A percentile compares a stretch with the other conserved stretches of the same genome.
phyloP scores from a whole-genome alignment of 805 yeast genomes.

The Nakazawaea sp. region DNA sequence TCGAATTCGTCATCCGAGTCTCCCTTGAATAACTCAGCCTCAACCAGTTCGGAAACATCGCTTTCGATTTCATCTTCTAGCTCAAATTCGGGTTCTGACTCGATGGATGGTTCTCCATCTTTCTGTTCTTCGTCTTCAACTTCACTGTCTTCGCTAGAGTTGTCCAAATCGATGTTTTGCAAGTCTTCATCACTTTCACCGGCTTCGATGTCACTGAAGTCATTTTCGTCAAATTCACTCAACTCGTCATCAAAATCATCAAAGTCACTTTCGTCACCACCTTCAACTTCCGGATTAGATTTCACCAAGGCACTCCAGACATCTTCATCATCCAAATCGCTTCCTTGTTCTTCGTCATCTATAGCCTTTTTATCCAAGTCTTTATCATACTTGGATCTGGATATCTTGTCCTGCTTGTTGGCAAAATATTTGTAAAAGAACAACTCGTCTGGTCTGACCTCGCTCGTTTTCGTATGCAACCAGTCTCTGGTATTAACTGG shows the following conservation, averaged over 20 bases:
- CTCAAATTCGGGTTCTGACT: slow-evolving; percentile 28
- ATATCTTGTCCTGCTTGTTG: slow-evolving; percentile 41
- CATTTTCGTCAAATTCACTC: slow-evolving; percentile 27
- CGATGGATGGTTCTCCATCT: slow-evolving; percentile 26
- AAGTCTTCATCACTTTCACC: slow-evolving; percentile 22
- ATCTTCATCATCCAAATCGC: slow-evolving; percentile 46
- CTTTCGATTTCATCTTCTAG: slow-evolving; percentile 18
- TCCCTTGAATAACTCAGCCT: slow-evolving; percentile 10
- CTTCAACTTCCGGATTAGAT: slow-evolving; percentile 52
- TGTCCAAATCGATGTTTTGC: slow-evolving; percentile 20
- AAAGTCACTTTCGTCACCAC: slow-evolving; percentile 29
- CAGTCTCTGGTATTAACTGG: slow-evolving; percentile 88
- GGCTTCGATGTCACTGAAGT: slow-evolving; percentile 23
- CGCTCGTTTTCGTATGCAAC: slow-evolving; percentile 55
- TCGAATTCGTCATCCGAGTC: slow-evolving; percentile 19
- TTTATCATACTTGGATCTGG: slow-evolving; percentile 31
- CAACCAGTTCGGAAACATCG: slow-evolving; percentile 11
- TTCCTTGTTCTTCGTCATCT: slow-evolving; percentile 29
- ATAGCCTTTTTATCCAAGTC: slow-evolving; percentile 35
- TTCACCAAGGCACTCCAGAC: slow-evolving; percentile 57
- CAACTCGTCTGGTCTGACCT: slow-evolving; percentile 78
- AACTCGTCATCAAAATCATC: slow-evolving; percentile 31
- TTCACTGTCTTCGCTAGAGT: slow-evolving; percentile 14
- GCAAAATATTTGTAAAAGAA: slow-evolving; percentile 85
- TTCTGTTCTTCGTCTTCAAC: slow-evolving; percentile 28